Evolutionary conservation across 2,329 filamentous ascomycete species (phyloP).

Genomic region (Beauveria varroae): DNA sequence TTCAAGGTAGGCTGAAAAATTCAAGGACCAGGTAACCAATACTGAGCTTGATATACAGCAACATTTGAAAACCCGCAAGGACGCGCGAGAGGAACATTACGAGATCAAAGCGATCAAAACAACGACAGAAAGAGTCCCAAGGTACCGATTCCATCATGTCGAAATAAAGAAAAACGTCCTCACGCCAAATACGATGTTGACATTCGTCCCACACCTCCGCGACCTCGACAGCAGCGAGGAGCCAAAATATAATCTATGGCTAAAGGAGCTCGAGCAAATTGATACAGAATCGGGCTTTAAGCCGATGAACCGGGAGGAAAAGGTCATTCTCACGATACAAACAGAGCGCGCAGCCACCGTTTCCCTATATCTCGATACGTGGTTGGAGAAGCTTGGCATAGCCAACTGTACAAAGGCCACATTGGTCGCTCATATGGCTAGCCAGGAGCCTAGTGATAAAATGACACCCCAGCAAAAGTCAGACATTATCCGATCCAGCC

Average conservation of each 20-base stretch:
- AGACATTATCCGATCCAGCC: conserved; percentile 41
- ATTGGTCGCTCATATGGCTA: conserved; percentile 47
- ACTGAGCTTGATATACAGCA: conserved; percentile 25
- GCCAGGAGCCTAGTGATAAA: conserved; percentile 36
- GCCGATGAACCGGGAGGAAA: conserved; percentile 44
- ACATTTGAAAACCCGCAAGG: conserved; percentile 36
- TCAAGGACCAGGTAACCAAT: neutral
- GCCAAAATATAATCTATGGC: conserved; percentile 46
- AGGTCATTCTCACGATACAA: conserved; percentile 39
- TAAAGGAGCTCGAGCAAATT: conserved; percentile 50
- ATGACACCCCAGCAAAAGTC: conserved; percentile 49
- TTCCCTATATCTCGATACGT: conserved; percentile 45
- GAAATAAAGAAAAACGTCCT: conserved; percentile 53
- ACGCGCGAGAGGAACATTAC: conserved; percentile 35
- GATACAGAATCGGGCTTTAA: conserved; percentile 51
- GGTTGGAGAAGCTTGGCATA: conserved; percentile 43
- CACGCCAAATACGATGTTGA: conserved; percentile 52
- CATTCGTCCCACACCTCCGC: conserved; percentile 51
- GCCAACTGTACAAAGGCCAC: conserved; percentile 44
- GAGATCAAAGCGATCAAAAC: conserved; percentile 40
- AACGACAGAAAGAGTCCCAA: conserved; percentile 44
- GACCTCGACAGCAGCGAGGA: conserved; percentile 52
- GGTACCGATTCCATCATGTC: conserved; percentile 52
- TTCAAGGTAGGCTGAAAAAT: conserved; percentile 35
- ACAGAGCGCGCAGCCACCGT: conserved; percentile 45